Percentiles rank a stretch among this genome's conserved stretches.
These are phyloP conservation scores for Fusarium begoniae DNA, from an alignment of 2,329 filamentous ascomycete genomes.

Conservation along the genomic window DNA sequence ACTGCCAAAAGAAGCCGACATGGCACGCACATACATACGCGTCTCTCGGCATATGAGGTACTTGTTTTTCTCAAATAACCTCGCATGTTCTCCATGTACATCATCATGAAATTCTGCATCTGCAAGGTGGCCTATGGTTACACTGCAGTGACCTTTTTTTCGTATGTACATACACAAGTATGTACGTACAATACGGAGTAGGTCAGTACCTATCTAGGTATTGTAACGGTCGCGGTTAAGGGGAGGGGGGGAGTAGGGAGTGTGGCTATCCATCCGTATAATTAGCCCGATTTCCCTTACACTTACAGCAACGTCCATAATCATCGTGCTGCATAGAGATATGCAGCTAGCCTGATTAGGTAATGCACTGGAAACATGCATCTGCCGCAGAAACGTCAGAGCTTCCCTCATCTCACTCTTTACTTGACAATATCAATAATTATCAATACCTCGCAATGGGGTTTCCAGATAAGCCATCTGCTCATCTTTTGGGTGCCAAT, in stretches of 20 bases:
- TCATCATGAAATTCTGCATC: conserved; percentile 17
- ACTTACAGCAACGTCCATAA: neutral
- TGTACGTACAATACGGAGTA: neutral
- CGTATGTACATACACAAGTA: neutral
- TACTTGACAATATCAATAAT: neutral
- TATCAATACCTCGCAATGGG: conserved; percentile 48
- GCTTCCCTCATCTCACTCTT: conserved; percentile 11
- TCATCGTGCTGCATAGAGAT: neutral
- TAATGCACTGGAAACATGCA: conserved; percentile 19
- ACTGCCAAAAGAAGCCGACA: neutral
- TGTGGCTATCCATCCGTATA: neutral
- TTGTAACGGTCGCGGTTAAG: neutral
- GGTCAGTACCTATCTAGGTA: neutral
- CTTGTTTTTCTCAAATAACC: neutral
- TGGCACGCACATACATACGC: neutral
- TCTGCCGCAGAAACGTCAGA: conserved; percentile 26
- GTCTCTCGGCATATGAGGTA: neutral
- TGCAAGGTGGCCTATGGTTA: conserved; percentile 23
- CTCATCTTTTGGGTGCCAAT: conserved; percentile 67
- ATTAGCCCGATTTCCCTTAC: neutral
- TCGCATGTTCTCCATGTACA: conserved; percentile 13
- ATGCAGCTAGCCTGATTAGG: conserved; percentile 20
- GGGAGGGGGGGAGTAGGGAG: neutral
- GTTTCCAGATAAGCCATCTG: conserved; percentile 60
- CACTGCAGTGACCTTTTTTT: conserved; percentile 23